A percentile compares a stretch with the other conserved stretches of the same genome.
phyloP scores from a whole-genome alignment of 495 filamentous ascomycete genomes.

The Daldinia grandis region DNA sequence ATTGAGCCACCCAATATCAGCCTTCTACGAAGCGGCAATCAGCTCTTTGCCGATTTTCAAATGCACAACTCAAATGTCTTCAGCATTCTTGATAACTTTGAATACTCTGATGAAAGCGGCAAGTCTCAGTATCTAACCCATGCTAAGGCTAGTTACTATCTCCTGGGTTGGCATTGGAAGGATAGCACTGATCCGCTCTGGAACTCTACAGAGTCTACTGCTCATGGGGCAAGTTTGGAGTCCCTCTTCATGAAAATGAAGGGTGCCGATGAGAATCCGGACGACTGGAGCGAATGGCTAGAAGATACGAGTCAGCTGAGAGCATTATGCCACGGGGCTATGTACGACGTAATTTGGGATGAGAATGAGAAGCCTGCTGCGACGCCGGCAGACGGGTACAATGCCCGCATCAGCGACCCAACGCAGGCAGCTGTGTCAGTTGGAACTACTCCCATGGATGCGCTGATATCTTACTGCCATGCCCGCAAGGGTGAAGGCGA shows the following conservation, averaged over 20 bases:
- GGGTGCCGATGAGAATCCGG: slow-evolving; percentile 29
- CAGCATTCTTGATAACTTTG: slow-evolving; percentile 57
- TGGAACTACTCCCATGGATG: slow-evolving; percentile 58
- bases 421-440: slow-evolving; percentile 49
- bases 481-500: slow-evolving; percentile 18
- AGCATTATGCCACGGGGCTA: slow-evolving; percentile 54
- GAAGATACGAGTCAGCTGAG: slow-evolving; percentile 8
- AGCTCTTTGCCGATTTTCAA: slow-evolving; percentile 61
- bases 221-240: not conserved
- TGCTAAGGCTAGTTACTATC: slow-evolving; percentile 57
- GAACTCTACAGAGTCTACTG: not conserved
- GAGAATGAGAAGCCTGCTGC: slow-evolving; percentile 33
- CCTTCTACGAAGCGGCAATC: slow-evolving; percentile 53
- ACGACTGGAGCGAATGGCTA: slow-evolving; percentile 10
- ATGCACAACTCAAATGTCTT: slow-evolving; percentile 62
- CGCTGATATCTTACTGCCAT: slow-evolving; percentile 51
- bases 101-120: slow-evolving; percentile 36
- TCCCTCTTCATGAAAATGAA: slow-evolving; percentile 19
- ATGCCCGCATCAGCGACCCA: slow-evolving; percentile 15
- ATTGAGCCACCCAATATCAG: slow-evolving; percentile 40
- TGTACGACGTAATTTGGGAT: slow-evolving; percentile 58
- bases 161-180: slow-evolving; percentile 60
- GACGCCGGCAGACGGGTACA: slow-evolving; percentile 45
- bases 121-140: slow-evolving; percentile 32
- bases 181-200: not conserved